Percentiles rank a stretch among this genome's conserved stretches.
These are phyloP conservation scores for Russula olivacea DNA, from an alignment of 768 basidiomycete species.

Conservation along the genomic window DNA sequence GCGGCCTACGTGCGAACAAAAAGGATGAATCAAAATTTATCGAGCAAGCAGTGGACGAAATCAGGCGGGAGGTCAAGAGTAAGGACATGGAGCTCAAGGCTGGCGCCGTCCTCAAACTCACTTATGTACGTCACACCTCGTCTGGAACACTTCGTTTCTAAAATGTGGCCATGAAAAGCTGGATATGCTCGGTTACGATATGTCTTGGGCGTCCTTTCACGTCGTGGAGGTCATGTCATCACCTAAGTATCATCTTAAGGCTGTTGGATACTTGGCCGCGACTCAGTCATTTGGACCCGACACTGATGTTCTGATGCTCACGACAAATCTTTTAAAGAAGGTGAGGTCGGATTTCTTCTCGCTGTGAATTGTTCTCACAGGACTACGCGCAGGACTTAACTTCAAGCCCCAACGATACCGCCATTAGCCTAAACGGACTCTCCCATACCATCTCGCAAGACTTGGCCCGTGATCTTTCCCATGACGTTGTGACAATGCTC, in stretches of 20 bases:
- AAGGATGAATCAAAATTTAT: conserved; percentile 90
- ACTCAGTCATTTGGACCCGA: conserved; percentile 86
- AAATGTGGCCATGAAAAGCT: conserved; percentile 48
- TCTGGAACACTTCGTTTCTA: conserved; percentile 21
- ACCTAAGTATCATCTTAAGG: conserved; percentile 84
- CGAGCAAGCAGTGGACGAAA: conserved; percentile 89
- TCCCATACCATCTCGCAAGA: conserved; percentile 81
- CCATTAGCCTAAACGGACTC: conserved; percentile 74
- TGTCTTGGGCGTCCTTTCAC: conserved; percentile 94
- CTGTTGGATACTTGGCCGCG: conserved; percentile 92
- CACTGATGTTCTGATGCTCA: conserved; percentile 96
- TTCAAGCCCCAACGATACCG: conserved; percentile 68
- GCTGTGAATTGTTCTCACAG: conserved; percentile 21
- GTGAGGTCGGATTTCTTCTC: conserved; percentile 37
- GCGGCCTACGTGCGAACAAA: conserved; percentile 94
- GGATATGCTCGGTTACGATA: conserved; percentile 95
- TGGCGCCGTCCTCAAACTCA: conserved; percentile 89
- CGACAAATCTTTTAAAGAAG: conserved; percentile 94
- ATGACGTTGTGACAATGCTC: conserved; percentile 79
- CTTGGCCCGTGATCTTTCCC: conserved; percentile 84
- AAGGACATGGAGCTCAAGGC: conserved; percentile 98
- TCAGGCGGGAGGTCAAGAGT: conserved; percentile 81
- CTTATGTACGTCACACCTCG: conserved; percentile 65
- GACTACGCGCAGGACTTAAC: conserved; percentile 60
- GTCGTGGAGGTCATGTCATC: conserved; percentile 99